These are phyloP conservation scores for Skeletonema marinoi DNA, from an alignment of 108 stramenopile genomes.

Conservation along the genomic window DNA sequence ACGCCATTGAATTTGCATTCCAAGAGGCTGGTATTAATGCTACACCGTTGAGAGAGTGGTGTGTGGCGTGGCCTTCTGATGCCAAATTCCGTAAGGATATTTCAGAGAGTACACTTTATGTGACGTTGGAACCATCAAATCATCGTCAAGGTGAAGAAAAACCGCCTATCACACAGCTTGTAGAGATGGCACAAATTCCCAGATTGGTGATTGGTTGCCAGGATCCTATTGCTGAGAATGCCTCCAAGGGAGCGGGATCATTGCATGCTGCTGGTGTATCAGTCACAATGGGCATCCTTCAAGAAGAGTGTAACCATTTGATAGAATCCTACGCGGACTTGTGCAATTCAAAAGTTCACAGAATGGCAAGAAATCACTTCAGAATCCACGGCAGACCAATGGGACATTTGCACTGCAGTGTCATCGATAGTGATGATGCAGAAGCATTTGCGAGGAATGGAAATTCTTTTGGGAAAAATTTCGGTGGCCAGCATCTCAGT, in stretches of 20 bases:
- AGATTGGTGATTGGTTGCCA: slow-evolving; percentile 83
- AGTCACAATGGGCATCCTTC: slow-evolving; percentile 64
- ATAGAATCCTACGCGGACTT: slow-evolving; percentile 60
- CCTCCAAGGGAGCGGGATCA: slow-evolving; percentile 61
- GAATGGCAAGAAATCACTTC: slow-evolving; percentile 72
- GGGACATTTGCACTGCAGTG: slow-evolving; percentile 85
- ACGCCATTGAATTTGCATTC: slow-evolving; percentile 66
- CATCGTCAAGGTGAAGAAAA: slow-evolving; percentile 62
- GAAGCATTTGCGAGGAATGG: slow-evolving; percentile 86
- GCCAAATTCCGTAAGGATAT: slow-evolving; percentile 58
- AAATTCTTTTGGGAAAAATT: slow-evolving; percentile 82
- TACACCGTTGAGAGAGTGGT: slow-evolving; percentile 79
- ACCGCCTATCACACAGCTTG: slow-evolving; percentile 78
- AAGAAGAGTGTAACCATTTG: slow-evolving; percentile 57
- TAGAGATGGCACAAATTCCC: slow-evolving; percentile 61
- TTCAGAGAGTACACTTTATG: slow-evolving; percentile 65
- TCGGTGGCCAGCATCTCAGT: slow-evolving; percentile 70
- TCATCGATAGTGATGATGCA: slow-evolving; percentile 79
- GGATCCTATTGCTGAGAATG: slow-evolving; percentile 66
- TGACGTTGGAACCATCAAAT: slow-evolving; percentile 74
- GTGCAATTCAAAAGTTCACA: slow-evolving; percentile 61
- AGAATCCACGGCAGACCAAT: slow-evolving; percentile 59
- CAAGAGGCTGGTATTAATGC: slow-evolving; percentile 63
- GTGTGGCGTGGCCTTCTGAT: slow-evolving; percentile 69
- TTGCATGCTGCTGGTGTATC: slow-evolving; percentile 69